These are phyloP conservation scores for Lactuca sativa DNA, from an alignment of 129 eudicot genomes.

Conservation along the genomic window DNA sequence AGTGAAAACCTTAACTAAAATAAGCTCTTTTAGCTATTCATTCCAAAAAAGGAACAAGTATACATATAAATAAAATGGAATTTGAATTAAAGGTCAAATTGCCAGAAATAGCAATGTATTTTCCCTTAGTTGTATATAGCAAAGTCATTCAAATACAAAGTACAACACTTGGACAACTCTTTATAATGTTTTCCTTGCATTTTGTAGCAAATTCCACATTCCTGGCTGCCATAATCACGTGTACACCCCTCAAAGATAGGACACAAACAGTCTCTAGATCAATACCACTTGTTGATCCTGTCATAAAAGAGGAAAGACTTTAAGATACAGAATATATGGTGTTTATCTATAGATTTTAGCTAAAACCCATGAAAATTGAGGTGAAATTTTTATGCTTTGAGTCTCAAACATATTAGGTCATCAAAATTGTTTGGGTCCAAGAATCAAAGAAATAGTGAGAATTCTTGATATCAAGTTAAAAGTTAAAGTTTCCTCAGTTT, in stretches of 20 bases:
- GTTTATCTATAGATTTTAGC: neutral
- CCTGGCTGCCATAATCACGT: slow-evolving; percentile 92
- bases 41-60: too few species aligned
- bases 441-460: too few species aligned
- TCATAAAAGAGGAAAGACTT: neutral
- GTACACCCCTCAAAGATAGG: slow-evolving; percentile 82
- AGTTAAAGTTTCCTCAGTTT: too few species aligned
- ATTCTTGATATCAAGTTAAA: too few species aligned
- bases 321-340: neutral
- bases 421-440: too few species aligned
- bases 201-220: slow-evolving; percentile 57
- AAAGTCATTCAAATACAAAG: too few species aligned
- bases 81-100: neutral
- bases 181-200: slow-evolving; percentile 62
- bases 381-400: neutral
- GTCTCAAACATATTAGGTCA: too few species aligned
- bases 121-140: too few species aligned
- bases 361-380: neutral
- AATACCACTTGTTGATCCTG: slow-evolving; percentile 97
- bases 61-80: too few species aligned
- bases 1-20: too few species aligned
- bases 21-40: too few species aligned
- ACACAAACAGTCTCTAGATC: slow-evolving; percentile 81
- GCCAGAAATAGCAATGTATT: neutral
- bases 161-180: slow-evolving; percentile 49